Percentiles rank a stretch among this genome's conserved stretches.
Evolutionary conservation across 1,284 basidiomycete species (phyloP).

Genomic region (Malassezia equina): DNA sequence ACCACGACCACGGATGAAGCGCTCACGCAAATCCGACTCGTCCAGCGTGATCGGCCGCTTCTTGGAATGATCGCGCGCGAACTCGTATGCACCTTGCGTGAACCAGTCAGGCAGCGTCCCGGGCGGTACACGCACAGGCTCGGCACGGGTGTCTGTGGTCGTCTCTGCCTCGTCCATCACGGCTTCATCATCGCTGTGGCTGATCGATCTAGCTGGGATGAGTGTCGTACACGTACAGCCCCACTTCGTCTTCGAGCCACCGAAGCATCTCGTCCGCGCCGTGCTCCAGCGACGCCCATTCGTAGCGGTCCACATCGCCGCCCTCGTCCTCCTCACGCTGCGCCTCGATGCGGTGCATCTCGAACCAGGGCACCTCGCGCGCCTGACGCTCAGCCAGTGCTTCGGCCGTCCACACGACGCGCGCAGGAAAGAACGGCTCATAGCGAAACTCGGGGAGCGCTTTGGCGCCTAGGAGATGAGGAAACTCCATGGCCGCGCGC

Average conservation of each 20-base stretch:
- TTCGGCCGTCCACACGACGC: slow-evolving; percentile 30
- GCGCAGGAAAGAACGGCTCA: slow-evolving; percentile 31
- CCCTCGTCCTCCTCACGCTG: slow-evolving; percentile 33
- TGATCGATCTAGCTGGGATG: slow-evolving; percentile 1
- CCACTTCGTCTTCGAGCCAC: slow-evolving; percentile 41
- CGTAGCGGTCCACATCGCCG: slow-evolving; percentile 29
- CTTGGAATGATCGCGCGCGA: slow-evolving; percentile 24
- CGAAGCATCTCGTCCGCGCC: slow-evolving; percentile 20
- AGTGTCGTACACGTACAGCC: slow-evolving; percentile 28
- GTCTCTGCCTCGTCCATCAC: neutral
- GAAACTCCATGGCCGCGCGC: slow-evolving; percentile 8
- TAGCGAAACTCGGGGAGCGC: slow-evolving; percentile 30
- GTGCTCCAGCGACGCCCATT: slow-evolving; percentile 23
- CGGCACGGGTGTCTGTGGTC: neutral
- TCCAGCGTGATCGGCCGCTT: slow-evolving; percentile 37
- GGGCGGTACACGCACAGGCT: neutral
- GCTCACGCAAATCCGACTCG: slow-evolving; percentile 34
- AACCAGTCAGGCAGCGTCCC: slow-evolving; percentile 31
- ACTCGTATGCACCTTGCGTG: slow-evolving; percentile 22
- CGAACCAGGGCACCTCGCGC: slow-evolving; percentile 28
- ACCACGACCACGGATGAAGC: slow-evolving; percentile 42
- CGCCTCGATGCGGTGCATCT: slow-evolving; percentile 39
- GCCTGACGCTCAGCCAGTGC: slow-evolving; percentile 24
- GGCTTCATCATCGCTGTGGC: neutral
- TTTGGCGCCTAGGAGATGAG: slow-evolving; percentile 13